These are phyloP conservation scores for Colletotrichum salicis DNA, from an alignment of 2,329 filamentous ascomycete genomes.

Conservation along the genomic window DNA sequence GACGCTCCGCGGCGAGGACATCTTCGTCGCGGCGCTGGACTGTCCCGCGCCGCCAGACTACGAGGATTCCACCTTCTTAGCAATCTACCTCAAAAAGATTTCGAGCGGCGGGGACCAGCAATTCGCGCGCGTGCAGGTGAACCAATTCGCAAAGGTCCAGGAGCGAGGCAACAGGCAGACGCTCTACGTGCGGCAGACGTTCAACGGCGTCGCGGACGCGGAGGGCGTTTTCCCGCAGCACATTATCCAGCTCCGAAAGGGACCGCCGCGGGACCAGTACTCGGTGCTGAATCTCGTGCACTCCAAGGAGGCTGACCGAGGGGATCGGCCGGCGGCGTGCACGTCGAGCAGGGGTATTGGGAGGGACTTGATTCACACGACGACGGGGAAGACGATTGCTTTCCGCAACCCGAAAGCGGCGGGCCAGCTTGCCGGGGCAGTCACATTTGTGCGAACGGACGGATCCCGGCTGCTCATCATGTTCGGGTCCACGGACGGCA, in stretches of 20 bases:
- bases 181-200: constrained; percentile 44
- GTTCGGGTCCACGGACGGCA: neutral
- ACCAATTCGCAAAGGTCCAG: neutral
- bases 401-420: neutral
- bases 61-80: neutral
- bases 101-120: neutral
- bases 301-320: neutral
- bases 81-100: neutral
- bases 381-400: neutral
- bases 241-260: neutral
- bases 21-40: neutral
- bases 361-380: neutral
- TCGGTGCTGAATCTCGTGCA: neutral
- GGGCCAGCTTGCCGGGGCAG: neutral
- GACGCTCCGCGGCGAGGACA: constrained; percentile 22
- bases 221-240: constrained; percentile 39
- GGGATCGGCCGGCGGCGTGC: neutral
- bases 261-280: neutral
- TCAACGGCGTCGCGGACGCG: constrained; percentile 11
- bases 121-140: neutral
- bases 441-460: neutral
- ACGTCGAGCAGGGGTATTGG: neutral
- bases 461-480: neutral
- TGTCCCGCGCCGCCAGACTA: neutral
- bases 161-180: constrained; percentile 38